phyloP scores from a whole-genome alignment of 1,284 basidiomycete species.

The Ceratobasidium sp. region DNA sequence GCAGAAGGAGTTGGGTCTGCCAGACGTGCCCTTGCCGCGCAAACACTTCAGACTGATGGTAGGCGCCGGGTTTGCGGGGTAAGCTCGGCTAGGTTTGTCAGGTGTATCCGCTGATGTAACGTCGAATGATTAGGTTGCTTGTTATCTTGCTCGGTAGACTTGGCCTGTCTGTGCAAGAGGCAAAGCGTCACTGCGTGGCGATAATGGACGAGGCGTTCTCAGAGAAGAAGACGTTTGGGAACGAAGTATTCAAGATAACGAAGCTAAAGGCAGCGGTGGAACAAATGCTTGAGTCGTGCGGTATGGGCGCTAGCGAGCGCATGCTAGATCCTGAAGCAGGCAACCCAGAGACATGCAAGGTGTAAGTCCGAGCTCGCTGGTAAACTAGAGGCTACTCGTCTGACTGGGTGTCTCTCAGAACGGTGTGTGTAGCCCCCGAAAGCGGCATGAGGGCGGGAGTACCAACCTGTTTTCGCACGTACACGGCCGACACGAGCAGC shows the following conservation, averaged over 20 bases:
- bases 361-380: not conserved
- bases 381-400: not conserved
- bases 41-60: constrained; percentile 9
- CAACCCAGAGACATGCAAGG: not conserved
- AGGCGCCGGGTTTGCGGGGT: constrained; percentile 7
- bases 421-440: not conserved
- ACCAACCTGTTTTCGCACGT: not conserved
- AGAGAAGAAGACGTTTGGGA: not conserved
- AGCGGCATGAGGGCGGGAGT: not conserved
- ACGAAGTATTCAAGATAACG: not conserved
- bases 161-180: not conserved
- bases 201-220: constrained; percentile 6
- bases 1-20: not conserved
- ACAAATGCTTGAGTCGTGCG: not conserved
- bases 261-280: not conserved
- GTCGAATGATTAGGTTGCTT: not conserved
- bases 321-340: not conserved
- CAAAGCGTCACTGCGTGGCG: not conserved
- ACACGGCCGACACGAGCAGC: not conserved
- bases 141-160: constrained; percentile 5
- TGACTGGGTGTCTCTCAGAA: not conserved
- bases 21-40: not conserved
- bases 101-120: not conserved
- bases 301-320: not conserved
- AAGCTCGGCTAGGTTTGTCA: not conserved